A percentile compares a stretch with the other conserved stretches of the same genome.
Evolutionary conservation across 768 basidiomycete species (phyloP).

Genomic region (Nidularia sp.): DNA sequence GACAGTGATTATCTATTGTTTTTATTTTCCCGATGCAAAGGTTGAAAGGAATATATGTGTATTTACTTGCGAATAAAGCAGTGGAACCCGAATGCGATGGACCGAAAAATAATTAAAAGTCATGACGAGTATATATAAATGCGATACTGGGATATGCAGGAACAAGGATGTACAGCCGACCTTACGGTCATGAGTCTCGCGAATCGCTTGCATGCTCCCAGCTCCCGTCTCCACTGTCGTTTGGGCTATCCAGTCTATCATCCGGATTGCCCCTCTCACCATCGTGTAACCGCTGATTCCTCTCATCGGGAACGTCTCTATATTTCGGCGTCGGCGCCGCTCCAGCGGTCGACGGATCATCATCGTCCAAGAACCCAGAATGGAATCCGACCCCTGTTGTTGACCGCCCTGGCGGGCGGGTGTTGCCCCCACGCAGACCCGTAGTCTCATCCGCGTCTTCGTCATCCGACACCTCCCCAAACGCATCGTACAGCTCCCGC

Average conservation of each 20-base stretch:
- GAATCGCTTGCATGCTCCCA: slow-evolving; percentile 63
- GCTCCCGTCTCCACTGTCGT: slow-evolving; percentile 58
- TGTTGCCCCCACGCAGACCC: slow-evolving; percentile 35
- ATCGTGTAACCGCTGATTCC: not conserved
- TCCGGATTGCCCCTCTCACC: slow-evolving; percentile 6
- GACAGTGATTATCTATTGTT: too few relatives aligned
- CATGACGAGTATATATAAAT: slow-evolving; percentile 1
- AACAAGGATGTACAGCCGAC: not conserved
- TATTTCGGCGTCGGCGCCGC: slow-evolving; percentile 29
- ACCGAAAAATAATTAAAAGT: too few relatives aligned
- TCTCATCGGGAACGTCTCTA: slow-evolving; percentile 52
- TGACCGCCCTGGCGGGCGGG: slow-evolving; percentile 23
- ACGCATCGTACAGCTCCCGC: slow-evolving; percentile 94
- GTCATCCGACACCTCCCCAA: slow-evolving; percentile 85
- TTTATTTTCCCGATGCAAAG: not conserved
- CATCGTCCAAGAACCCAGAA: slow-evolving; percentile 81
- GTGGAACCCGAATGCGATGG: not conserved
- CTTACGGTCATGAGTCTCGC: slow-evolving; percentile 4
- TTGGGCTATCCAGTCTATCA: slow-evolving; percentile 25
- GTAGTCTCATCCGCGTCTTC: slow-evolving; percentile 74
- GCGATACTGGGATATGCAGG: not conserved
- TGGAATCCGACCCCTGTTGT: slow-evolving; percentile 56
- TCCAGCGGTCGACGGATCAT: slow-evolving; percentile 41
- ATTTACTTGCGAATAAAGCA: too few relatives aligned
- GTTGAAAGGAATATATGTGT: not conserved